phyloP scores from a whole-genome alignment of 345 rosid species.

The Hibiscus mutabilis region DNA sequence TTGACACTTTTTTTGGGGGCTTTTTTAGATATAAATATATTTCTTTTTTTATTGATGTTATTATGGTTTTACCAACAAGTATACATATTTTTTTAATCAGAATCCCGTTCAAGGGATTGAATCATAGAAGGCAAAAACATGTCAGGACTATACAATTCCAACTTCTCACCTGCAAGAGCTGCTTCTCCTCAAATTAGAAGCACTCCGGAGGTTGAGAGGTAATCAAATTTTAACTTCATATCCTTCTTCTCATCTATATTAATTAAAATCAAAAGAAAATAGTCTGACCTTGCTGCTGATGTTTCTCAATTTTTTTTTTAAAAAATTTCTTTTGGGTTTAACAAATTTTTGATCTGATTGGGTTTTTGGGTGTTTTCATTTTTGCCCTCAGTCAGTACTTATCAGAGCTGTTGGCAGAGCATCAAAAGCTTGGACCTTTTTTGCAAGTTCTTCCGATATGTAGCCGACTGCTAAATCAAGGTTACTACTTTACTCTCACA shows the following conservation, averaged over 20 bases:
- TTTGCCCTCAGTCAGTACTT: neutral
- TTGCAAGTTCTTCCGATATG: neutral
- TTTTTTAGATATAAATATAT: neutral
- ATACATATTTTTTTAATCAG: neutral
- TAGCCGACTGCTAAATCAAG: neutral
- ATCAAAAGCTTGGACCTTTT: neutral
- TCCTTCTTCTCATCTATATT: neutral
- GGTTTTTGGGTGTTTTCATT: neutral
- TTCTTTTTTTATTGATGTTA: neutral
- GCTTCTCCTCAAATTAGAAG: neutral
- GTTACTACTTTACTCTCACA: neutral
- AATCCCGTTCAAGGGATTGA: neutral
- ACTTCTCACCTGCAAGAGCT: neutral
- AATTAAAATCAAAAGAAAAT: too few relatives aligned
- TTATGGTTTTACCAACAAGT: neutral
- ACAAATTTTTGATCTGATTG: neutral
- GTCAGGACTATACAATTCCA: neutral
- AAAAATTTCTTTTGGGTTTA: neutral
- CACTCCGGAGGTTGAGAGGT: neutral
- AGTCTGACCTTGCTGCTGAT: neutral
- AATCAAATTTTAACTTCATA: neutral
- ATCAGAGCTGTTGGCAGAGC: constrained; percentile 3
- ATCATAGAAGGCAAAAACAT: neutral
- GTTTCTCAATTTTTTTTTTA: neutral
- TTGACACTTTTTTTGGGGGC: neutral